Base-by-base conservation (phyloP, 345 rosid genomes). In the Rubroshorea leprosula region DNA sequence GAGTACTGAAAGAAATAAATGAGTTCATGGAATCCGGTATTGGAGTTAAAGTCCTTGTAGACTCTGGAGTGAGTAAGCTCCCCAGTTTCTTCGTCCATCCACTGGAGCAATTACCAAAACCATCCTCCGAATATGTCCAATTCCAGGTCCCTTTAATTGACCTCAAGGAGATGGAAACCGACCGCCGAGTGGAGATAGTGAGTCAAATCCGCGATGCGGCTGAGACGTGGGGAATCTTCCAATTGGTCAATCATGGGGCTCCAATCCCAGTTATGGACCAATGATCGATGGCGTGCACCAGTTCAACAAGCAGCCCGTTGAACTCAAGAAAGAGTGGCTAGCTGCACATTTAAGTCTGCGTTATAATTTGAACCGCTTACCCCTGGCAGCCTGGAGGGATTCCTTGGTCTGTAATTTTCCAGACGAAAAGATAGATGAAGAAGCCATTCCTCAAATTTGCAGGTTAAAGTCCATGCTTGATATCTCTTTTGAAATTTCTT, bases 221-320 rank as follows among this genome's bases (percentile, higher is more conserved):
- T 15, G 64, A 26, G 57, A 67, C 58, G 1, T 67, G 72, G 72
- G 76, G 76, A 2, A 61, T 72, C 46, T 72, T 72, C 48, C 72
- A 66, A 19, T 64, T 72, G 21, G 47, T 62, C 5, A 72, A 72
- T 49, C 76, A 72, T 53, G 68, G 76, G 2, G 46, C 67, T 13
- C 41, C 72, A 0, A 47, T 62, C 0, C 54, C 66, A 9, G 56
- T 62, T 21, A 46, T 67, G 0, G 68, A 67, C 56, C 45, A 29
- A 25, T 57, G 72, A 47, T 62, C 48, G 63, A 62, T n/a, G 65
- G 76, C 38, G 68, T 72, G 47, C 65, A 61, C 2, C 14, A 51
- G 26, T 72, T 72, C 63, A 31, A 62, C 17, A 65, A 72, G 53
- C 64, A 62, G 48, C 6, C 58, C 0, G 51, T 61, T 0, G 50